Evolutionary conservation across 1,139 yeast species (phyloP).

Genomic region (Meyerozyma carpophila): DNA sequence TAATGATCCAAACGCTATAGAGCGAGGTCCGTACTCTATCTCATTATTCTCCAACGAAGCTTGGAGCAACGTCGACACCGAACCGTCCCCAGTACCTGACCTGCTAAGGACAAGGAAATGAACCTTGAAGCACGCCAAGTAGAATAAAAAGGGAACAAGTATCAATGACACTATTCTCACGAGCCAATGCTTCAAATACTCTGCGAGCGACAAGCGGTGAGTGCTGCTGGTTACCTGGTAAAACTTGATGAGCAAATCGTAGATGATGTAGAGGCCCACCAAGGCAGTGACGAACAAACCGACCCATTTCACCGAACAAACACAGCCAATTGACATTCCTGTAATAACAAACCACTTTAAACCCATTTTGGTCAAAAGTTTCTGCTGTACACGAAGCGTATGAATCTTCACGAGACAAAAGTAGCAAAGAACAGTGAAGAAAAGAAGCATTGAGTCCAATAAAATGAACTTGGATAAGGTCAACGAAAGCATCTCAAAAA

Average conservation of each 20-base stretch:
- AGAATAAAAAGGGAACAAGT: slow-evolving; percentile 66
- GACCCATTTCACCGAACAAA: slow-evolving; percentile 93
- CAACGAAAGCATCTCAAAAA: slow-evolving; percentile 79
- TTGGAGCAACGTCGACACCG: slow-evolving; percentile 67
- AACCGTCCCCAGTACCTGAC: slow-evolving; percentile 77
- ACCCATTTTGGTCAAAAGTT: slow-evolving; percentile 43
- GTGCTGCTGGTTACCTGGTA: slow-evolving; percentile 36
- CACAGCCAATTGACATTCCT: slow-evolving; percentile 87
- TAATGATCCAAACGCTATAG: slow-evolving; percentile 55
- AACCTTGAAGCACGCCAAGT: slow-evolving; percentile 65
- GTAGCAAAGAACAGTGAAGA: slow-evolving; percentile 60
- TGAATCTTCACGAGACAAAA: slow-evolving; percentile 34
- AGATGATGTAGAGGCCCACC: slow-evolving; percentile 79
- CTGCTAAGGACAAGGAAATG: slow-evolving; percentile 72
- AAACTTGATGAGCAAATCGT: slow-evolving; percentile 65
- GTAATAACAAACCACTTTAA: slow-evolving; percentile 56
- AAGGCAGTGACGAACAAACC: slow-evolving; percentile 81
- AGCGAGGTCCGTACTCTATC: slow-evolving; percentile 54
- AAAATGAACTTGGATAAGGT: slow-evolving; percentile 89
- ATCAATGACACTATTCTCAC: slow-evolving; percentile 64
- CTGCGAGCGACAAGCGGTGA: slow-evolving; percentile 25
- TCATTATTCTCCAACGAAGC: slow-evolving; percentile 55
- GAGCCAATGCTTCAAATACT: slow-evolving; percentile 65
- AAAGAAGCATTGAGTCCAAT: slow-evolving; percentile 91
- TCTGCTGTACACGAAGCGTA: slow-evolving; percentile 25